Evolutionary conservation across 2,329 filamentous ascomycete species (phyloP), one percentile per base, ranked within the genome.

Genomic region (Trichoderma brevicompactum): DNA sequence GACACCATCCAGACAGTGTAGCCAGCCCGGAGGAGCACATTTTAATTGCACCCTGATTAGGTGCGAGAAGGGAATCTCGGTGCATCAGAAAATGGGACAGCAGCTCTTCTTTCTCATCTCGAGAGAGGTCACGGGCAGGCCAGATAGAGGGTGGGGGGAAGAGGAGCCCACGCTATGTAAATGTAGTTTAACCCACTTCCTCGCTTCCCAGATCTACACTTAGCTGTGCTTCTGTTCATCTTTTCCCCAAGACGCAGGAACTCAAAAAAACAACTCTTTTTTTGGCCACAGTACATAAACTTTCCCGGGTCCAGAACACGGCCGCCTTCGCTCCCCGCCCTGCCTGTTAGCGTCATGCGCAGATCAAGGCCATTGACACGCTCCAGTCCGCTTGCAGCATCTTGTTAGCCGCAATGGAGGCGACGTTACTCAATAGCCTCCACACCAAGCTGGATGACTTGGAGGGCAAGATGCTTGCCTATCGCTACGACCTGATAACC

Each of bases 381-480:
- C 69, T 69, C 70, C 70, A 72, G 70, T 71, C 71, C 70, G 69
- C 69, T 70, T 69, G 69, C 72, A 73, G 72, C 70, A 69, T 68
- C 67, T 65, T 71, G 72, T 71, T 72, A 80, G 71, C 71, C 71
- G 72, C 72, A 68, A 78, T 78, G 77, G 76, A 78, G 72, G 72
- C 79, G 70, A 80, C 72, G 70, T 79, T 86, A 68, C 78, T 84
- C 69, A 78, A 80, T 64, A 81, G 83, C 75, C 80, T 87, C 73
- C 79, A 82, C 70, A 76, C 76, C 71, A 85, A 82, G 79, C 82
- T 86, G 69, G 77, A 76, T 71, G 80, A 86, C 70, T 83, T 88
- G 60, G 84, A 89, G 72, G 77, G 79, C 73, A 84, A 83, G 73
- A 84, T 89, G 71, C 80, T 78, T 67, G 78, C 80, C 67, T 87